These are phyloP conservation scores for Saksenaea oblongispora DNA, from an alignment of 371 early-diverging fungal genomes.

Conservation along the genomic window DNA sequence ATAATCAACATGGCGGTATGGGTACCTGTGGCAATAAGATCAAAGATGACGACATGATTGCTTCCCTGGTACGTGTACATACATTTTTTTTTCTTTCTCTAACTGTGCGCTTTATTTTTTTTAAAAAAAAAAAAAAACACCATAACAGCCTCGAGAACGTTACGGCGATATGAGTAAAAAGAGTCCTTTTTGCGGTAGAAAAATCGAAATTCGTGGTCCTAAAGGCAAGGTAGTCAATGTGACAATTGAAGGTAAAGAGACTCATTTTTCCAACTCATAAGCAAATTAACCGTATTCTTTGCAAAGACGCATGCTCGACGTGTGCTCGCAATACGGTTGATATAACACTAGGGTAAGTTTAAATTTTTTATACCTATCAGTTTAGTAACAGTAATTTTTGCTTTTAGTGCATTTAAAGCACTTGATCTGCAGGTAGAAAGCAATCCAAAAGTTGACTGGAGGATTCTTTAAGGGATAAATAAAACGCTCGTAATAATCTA, in stretches of 20 bases:
- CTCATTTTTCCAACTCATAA: neutral
- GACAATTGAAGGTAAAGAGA: conserved; percentile 18
- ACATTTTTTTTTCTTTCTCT: neutral
- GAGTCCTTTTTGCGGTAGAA: conserved; percentile 32
- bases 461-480: conserved; percentile 5
- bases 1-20: too few relatives aligned
- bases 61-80: conserved; percentile 25
- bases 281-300: neutral
- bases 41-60: conserved; percentile 29
- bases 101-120: neutral
- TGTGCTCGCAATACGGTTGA: conserved; percentile 33
- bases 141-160: conserved; percentile 14
- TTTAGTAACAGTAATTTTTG: neutral
- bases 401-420: conserved; percentile 29
- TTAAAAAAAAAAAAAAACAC: neutral
- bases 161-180: conserved; percentile 38
- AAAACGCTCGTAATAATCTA: neutral
- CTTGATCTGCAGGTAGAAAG: conserved; percentile 31
- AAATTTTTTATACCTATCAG: neutral
- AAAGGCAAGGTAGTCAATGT: conserved; percentile 36
- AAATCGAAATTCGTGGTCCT: conserved; percentile 31
- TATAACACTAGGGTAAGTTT: conserved; percentile 35
- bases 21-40: conserved; percentile 44
- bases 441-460: conserved; percentile 39
- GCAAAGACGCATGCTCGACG: conserved; percentile 33